Evolutionary conservation across 352 stramenopile species (phyloP), one percentile per base, ranked within the genome.

Genomic region (Phytophthora pinifolia): DNA sequence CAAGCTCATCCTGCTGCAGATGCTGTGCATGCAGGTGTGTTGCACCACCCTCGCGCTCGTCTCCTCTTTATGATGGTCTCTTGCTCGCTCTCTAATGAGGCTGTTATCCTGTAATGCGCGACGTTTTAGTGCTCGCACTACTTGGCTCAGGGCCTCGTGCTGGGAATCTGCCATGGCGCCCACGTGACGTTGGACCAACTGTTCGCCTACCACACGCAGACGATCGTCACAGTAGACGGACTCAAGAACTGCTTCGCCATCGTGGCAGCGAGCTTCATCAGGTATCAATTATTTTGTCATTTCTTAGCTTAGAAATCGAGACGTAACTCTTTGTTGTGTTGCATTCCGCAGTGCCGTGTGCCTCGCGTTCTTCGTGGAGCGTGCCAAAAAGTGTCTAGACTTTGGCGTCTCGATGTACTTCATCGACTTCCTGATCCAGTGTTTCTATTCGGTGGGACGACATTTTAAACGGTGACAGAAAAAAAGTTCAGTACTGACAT

Each of bases 371-470:
- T 91, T 96, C 38, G 83, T 96, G 27, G 87, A 96, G 65, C 80
- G 87, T 18, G 83, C 87, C 34, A 96, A 96, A 46, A 96, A 96
- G 59, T 96, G 87, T 44, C 73, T 96, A 47, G 87, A 96, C 67
- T 96, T 96, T 79, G 87, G 86, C 43, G 77, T 94, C 32, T 95
- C 87, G 48, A 81, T 92, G 35, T 94, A 93, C 66, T 89, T 95
- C 53, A 71, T 96, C 31, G 84, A 96, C 54, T 71, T 96, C 31
- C 53, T 95, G 18, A 57, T 75, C 13, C 83, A 90, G 54, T 83
- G 74, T 43, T 87, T 93, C 62, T 96, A 96, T 70, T 86, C 74
- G n/a, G n/a, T n/a, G n/a, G n/a, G n/a, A n/a, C n/a, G n/a, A n/a
- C n/a, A n/a, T n/a, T n/a, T n/a, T n/a, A n/a, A n/a, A n/a, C n/a